Evolutionary conservation across 495 filamentous ascomycete species (phyloP).

Genomic region (Glonium stellatum): DNA sequence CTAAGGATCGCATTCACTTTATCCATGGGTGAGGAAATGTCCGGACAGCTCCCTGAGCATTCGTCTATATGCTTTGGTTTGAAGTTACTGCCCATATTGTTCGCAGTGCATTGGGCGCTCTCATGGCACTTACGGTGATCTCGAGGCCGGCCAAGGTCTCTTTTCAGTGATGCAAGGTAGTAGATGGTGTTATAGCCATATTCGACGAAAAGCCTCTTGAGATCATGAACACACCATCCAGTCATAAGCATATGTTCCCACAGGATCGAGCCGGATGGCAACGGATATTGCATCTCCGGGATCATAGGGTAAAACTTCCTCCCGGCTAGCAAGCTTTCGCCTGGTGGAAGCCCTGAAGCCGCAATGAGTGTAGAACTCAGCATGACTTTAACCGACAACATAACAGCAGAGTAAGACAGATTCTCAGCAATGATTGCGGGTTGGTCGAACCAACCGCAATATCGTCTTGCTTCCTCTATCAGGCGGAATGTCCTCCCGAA

Average conservation of each 20-base stretch:
- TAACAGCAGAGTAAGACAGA: too few species aligned
- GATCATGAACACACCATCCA: neutral
- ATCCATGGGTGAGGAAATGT: neutral
- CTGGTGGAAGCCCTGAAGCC: too few species aligned
- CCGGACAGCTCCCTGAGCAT: neutral
- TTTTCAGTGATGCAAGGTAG: neutral
- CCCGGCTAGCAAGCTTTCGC: too few species aligned
- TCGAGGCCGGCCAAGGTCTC: neutral
- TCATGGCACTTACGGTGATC: neutral
- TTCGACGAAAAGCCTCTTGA: neutral
- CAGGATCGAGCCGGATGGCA: neutral
- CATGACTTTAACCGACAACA: too few species aligned
- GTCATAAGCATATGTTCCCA: neutral
- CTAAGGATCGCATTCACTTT: neutral
- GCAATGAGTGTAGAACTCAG: too few species aligned
- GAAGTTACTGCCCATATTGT: neutral
- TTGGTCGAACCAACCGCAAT: too few species aligned
- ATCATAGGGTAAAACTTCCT: too few species aligned
- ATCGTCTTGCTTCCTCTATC: too few species aligned
- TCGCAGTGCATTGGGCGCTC: neutral
- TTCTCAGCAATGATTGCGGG: too few species aligned
- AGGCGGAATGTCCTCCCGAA: too few species aligned
- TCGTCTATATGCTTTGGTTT: neutral
- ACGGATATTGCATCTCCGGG: too few species aligned
- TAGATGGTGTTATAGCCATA: neutral